These are phyloP conservation scores for Amanita brunnescens DNA, from an alignment of 768 basidiomycete species.

Conservation along the genomic window DNA sequence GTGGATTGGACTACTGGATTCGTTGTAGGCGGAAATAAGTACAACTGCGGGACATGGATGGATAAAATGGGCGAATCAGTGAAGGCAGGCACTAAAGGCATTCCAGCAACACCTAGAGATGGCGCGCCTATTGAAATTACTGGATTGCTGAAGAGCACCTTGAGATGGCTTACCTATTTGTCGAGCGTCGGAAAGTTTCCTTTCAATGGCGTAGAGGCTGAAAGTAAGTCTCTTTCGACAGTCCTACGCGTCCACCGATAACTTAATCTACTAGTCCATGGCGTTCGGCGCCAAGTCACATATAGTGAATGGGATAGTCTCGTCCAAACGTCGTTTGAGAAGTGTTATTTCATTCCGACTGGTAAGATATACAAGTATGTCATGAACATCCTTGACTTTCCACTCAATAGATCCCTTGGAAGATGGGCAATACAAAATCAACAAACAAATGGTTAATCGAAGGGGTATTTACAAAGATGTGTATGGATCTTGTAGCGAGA, in stretches of 20 bases:
- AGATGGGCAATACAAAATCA: conserved; percentile 63
- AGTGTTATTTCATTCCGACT: conserved; percentile 80
- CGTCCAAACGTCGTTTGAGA: conserved; percentile 83
- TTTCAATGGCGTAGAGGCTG: conserved; percentile 80
- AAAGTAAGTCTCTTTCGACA: conserved; percentile 39
- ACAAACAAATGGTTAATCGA: conserved; percentile 67
- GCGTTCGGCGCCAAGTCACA: conserved; percentile 59
- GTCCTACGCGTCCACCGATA: background rate
- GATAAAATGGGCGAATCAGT: conserved; percentile 96
- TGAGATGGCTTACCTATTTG: conserved; percentile 79
- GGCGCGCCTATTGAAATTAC: conserved; percentile 96
- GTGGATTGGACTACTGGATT: conserved; percentile 97
- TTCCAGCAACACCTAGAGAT: conserved; percentile 94
- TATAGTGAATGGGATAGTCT: conserved; percentile 88
- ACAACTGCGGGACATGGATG: conserved; percentile 96
- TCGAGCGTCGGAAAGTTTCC: conserved; percentile 66
- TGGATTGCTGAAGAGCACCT: conserved; percentile 84
- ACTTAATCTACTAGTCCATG: conserved; percentile 45
- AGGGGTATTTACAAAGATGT: conserved; percentile 99
- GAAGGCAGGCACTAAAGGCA: conserved; percentile 88
- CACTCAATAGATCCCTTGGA: conserved; percentile 49
- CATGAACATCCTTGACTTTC: background rate
- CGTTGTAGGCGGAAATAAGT: conserved; percentile 75
- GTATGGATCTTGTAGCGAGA: conserved; percentile 75
- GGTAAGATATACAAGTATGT: conserved; percentile 33